Base-by-base conservation (phyloP, 352 stramenopile species). In the Phytophthora quininea region DNA sequence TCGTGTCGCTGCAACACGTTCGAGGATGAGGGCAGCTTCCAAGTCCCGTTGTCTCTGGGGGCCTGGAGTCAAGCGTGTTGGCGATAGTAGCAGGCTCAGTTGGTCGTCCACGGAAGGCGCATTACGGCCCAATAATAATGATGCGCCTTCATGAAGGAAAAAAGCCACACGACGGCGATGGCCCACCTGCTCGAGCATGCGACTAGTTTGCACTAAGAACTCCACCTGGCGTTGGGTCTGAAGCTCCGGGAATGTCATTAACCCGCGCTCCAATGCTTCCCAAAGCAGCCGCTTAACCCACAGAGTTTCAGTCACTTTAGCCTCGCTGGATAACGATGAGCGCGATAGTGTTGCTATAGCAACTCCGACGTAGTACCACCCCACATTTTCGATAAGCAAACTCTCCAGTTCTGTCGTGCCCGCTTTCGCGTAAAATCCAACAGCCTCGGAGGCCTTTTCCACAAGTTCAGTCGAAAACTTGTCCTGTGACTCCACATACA, bases 251-350 rank as follows among this genome's bases (percentile, higher is more conserved):
- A 90, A 88, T 12, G 89, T 47, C 24, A 66, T 50, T 19, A 91
- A 55, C 0, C 85, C 82, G 33, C 88, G 74, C 33, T 92, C 82
- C 51, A 95, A 52, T 2, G 77, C 58, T 37, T 96, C 88, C 75
- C 80, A 89, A 3, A 93, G 60, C 45, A 96, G 56, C 0, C 79
- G 80, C 63, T 93, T 94, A 33, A 77, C 43, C 88, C 88, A 96
- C 5, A 87, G 62, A 15, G 60, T 77, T 65, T 94, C 86, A 9
- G 74, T 63, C 7, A 80, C 56, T 32, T 76, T 89, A 6, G 84
- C 76, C 45, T 75, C 62, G 7, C 58, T 69, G 49, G 70, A 46
- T 42, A 67, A 33, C n/a, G 60, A 65, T 5, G 54, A 35, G 27
- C 53, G 58, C 19, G 42, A 42, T 31, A 65, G 60, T n/a, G 64